These are phyloP conservation scores for Saccharomyces mikatae DNA, from an alignment of 805 yeast species.

Conservation along the genomic window DNA sequence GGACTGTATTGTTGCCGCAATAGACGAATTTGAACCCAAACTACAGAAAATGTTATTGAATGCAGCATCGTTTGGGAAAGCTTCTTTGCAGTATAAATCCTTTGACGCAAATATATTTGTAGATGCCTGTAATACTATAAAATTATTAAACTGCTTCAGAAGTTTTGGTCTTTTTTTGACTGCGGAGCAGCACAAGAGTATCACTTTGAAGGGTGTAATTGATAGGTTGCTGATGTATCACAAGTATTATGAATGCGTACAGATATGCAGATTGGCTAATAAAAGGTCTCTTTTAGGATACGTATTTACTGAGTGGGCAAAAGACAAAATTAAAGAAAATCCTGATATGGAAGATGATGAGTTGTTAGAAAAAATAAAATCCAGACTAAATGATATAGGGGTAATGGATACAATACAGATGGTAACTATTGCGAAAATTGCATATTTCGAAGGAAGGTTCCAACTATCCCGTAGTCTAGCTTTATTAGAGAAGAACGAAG, in stretches of 20 bases:
- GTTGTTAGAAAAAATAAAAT: slow-evolving; percentile 41
- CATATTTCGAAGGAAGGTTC: slow-evolving; percentile 59
- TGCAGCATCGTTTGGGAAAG: slow-evolving; percentile 83
- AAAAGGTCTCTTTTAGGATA: slow-evolving; percentile 32
- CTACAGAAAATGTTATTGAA: slow-evolving; percentile 75
- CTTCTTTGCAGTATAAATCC: slow-evolving; percentile 40
- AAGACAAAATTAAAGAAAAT: slow-evolving; percentile 52
- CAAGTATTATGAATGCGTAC: slow-evolving; percentile 53
- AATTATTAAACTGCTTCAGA: slow-evolving; percentile 62
- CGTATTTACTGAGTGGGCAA: slow-evolving; percentile 76
- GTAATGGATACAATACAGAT: slow-evolving; percentile 34
- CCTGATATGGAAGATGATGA: slow-evolving; percentile 49
- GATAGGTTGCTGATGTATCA: slow-evolving; percentile 50
- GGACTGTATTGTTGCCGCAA: slow-evolving; percentile 65
- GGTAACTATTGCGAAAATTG: slow-evolving; percentile 19
- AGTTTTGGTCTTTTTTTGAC: slow-evolving; percentile 67
- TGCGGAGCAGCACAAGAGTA: slow-evolving; percentile 38
- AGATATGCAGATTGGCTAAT: slow-evolving; percentile 45
- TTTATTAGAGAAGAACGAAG: slow-evolving; percentile 51
- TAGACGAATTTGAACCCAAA: slow-evolving; percentile 64
- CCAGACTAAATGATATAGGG: slow-evolving; percentile 6
- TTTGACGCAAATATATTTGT: slow-evolving; percentile 58
- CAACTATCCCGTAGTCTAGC: slow-evolving; percentile 60
- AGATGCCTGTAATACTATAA: slow-evolving; percentile 48
- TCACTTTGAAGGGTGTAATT: slow-evolving; percentile 54